Evolutionary conservation across 2,329 filamentous ascomycete species (phyloP), one percentile per base, ranked within the genome.

Genomic region (Trichoderma hamatum): DNA sequence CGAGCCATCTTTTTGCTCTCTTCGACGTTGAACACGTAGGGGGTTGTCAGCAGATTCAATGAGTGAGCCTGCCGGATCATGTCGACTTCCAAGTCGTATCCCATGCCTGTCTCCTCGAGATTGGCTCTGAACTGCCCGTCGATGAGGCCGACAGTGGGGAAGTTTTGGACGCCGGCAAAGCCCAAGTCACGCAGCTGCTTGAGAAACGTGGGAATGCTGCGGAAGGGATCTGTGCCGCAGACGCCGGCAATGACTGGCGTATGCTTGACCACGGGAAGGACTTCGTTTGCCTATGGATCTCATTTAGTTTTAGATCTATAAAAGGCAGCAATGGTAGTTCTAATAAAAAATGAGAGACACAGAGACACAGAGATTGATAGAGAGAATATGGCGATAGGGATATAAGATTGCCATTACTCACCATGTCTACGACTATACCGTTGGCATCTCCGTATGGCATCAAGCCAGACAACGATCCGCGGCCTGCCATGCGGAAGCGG

Each of bases 401-500:
- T 43, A 3, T n/a, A 43, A 16, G 21, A 21, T 11, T 5, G 6
- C 21, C 14, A 3, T 24, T 49, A 65, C 75, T 68, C 72, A 85
- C 87, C 89, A 92, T 92, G 39, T 91, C 88, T 0, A 91, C 79
- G 0, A 92, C 89, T 2, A 91, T 85, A 70, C 89, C 86, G 73
- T 92, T 92, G 5, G 90, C 89, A 74, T 92, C 89, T 4, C 88
- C 87, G 75, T 90, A 92, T 0, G 90, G 89, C 88, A 92, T 90
- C 61, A 92, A 78, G 0, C 90, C 90, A 0, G 90, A 89, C 13
- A 92, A 78, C 0, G 89, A 91, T 0, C 90, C 90, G 52, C 88
- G 82, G 0, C 90, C 90, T 0, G 89, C 90, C 90, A 93, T 92
- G 11, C 90, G 87, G 76, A 90, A 92, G 4, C 90, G 85, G 0